Evolutionary conservation across 2,329 filamentous ascomycete species (phyloP), one percentile per base, ranked within the genome.

Genomic region (Neocucurbitaria cava): DNA sequence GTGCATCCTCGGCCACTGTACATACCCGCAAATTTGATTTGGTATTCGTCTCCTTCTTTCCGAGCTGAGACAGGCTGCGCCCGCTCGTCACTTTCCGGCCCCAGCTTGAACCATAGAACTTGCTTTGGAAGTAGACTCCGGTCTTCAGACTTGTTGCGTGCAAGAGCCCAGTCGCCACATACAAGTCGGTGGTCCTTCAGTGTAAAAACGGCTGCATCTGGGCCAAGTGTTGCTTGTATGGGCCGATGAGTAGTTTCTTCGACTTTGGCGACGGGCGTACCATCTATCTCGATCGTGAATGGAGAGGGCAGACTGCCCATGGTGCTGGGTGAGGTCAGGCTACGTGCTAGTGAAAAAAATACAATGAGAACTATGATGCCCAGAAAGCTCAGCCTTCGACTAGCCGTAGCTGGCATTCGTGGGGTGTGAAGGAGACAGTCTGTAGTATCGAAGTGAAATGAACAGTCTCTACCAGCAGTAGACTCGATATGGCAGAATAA

Each of bases 281-380:
- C 68, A 46, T 65, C 57, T 36, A 70, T 56, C 44, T 68, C 59
- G 24, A 70, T 68, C 8, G 60, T 65, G 42, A 70, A 70, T 2
- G 66, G 46, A 11, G 58, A 56, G 40, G 46, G 51, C 31, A 70
- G 60, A 28, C 47, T 64, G 35, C 66, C 58, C 67, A 70, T 68
- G n/a, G 36, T 53, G 35, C 33, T 45, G 24, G 52, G 24, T 20
- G 46, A 17, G 43, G 28, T 42, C 21, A 59, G 49, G 24, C 41
- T 46, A 11, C 55, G 49, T n/a, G 52, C 53, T 2, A 51, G 48
- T 36, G 52, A 28, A 31, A 61, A 49, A 30, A 45, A 43, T 8
- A 54, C 26, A 21, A 56, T 44, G 26, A 52, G 46, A 45, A 52
- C 23, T 10, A 40, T 15, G 5, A 41, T 51, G 28, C 43, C 49